Base-by-base conservation (phyloP, 164 flowering plant genomes). In the Malania oleifera region DNA sequence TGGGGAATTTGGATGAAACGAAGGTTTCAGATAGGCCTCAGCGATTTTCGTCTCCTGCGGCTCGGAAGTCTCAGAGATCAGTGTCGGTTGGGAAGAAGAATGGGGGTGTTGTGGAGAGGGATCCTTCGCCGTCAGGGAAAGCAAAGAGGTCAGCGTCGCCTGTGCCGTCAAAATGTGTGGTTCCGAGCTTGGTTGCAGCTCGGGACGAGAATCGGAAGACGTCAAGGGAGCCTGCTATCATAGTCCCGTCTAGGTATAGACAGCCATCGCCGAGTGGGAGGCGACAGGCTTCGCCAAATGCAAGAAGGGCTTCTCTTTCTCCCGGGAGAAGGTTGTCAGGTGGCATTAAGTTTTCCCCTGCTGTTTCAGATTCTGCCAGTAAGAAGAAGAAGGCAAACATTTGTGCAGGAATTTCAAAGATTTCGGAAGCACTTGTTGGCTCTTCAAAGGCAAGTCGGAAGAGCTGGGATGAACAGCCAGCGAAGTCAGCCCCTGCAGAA, bases 201-300 rank as follows among this genome's bases (percentile, higher is more conserved):
- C 67, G 62, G 31, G 95, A 90, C 10, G 99, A 90, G 65, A 83
- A 67, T 18, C 56, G 86, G 67, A 88, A 65, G 68, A 35, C 55
- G 0, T 63, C 89, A 0, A 86, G 63, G 64, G 99, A 93, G 66
- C 74, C 92, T 3, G 95, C 96, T 11, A 88, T 93, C 9, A 59
- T 90, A 0, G 99, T 93, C 39, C 97, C 97, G 0, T 90, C 99
- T 0, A 86, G 99, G 67, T 93, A 90, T 45, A 59, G 97, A 34
- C 96, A 93, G 72, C 96, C 97, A 0, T 91, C 98, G 0, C 98
- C 98, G 0, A 86, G 61, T 24, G 88, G 75, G 17, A 68, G 93
- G 68, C 77, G 69, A 62, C 84, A 77, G 72, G 78, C 85, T 0
- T 85, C 92, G 0, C 92, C 92, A 1, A 73, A 39, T 64, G 31